phyloP scores from a whole-genome alignment of 2,329 filamentous ascomycete genomes.

The Aureobasidium uvarum region DNA sequence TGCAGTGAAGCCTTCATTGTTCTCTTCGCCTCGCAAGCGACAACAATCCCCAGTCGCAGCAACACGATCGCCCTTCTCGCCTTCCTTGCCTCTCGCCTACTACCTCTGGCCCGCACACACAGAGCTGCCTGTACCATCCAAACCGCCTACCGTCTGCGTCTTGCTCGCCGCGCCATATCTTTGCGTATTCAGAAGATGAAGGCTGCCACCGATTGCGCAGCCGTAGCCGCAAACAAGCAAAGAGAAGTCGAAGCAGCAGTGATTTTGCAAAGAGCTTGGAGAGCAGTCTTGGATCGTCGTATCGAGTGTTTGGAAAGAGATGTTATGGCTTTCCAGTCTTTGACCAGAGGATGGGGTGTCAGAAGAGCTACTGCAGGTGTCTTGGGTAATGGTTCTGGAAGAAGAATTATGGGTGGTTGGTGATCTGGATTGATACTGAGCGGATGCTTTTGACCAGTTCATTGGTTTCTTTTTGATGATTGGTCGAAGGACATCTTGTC shows the following conservation, averaged over 20 bases:
- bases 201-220: constrained; percentile 49
- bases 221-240: constrained; percentile 40
- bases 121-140: constrained; percentile 56
- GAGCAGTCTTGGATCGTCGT: constrained; percentile 40
- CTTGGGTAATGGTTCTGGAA: constrained; percentile 31
- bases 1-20: constrained; percentile 45
- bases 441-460: neutral
- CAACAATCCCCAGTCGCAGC: constrained; percentile 51
- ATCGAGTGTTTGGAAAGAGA: constrained; percentile 40
- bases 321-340: constrained; percentile 45
- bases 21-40: constrained; percentile 41
- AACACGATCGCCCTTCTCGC: constrained; percentile 58
- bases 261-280: constrained; percentile 48
- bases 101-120: constrained; percentile 51
- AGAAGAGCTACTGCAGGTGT: constrained; percentile 35
- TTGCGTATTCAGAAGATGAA: constrained; percentile 43
- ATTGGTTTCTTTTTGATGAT: neutral
- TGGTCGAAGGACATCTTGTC: neutral
- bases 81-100: constrained; percentile 59
- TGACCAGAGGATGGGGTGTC: constrained; percentile 44
- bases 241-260: constrained; percentile 45
- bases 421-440: neutral
- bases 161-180: constrained; percentile 36
- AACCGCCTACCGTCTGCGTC: constrained; percentile 47
- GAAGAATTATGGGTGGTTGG: constrained; percentile 37